A percentile compares a stretch with the other conserved stretches of the same genome.
phyloP scores from a whole-genome alignment of 1,284 basidiomycete species.

The Ceratobasidium sp. region DNA sequence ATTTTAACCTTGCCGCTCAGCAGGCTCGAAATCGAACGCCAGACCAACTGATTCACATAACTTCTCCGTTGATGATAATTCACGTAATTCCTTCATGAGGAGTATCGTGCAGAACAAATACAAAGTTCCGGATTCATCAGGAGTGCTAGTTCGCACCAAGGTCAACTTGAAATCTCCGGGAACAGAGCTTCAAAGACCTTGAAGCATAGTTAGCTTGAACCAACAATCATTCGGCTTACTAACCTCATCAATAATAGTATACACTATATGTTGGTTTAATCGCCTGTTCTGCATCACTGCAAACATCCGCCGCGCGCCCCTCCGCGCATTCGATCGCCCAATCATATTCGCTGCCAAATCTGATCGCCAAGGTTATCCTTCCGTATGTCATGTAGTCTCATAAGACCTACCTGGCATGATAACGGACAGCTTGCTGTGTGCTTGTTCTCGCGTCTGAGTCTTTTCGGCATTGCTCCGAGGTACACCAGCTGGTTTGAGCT shows the following conservation, averaged over 20 bases:
- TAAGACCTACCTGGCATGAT: conserved; percentile 79
- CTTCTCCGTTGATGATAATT: too few relatives aligned
- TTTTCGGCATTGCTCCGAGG: conserved; percentile 84
- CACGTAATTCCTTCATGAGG: too few relatives aligned
- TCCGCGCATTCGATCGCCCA: conserved; percentile 88
- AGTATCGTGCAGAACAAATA: too few relatives aligned
- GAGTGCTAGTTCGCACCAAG: too few relatives aligned
- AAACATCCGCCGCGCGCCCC: conserved; percentile 89
- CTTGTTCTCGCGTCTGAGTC: conserved; percentile 77
- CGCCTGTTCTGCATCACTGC: conserved; percentile 90
- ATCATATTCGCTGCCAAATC: conserved; percentile 97
- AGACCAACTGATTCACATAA: too few relatives aligned
- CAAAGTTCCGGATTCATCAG: too few relatives aligned
- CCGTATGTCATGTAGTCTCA: neutral
- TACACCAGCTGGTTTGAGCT: conserved; percentile 62
- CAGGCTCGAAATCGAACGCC: too few relatives aligned
- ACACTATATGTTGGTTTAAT: conserved; percentile 89
- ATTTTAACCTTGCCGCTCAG: too few relatives aligned
- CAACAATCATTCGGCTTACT: conserved; percentile 37
- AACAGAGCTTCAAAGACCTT: conserved; percentile 69
- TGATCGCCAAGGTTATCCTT: conserved; percentile 47
- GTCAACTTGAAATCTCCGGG: conserved; percentile 53
- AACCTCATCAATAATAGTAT: conserved; percentile 88
- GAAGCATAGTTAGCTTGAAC: conserved; percentile 19
- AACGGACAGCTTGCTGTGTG: conserved; percentile 84